Evolutionary conservation across 495 filamentous ascomycete species (phyloP), one percentile per base, ranked within the genome.

Genomic region (Trichoderma erinaceum): DNA sequence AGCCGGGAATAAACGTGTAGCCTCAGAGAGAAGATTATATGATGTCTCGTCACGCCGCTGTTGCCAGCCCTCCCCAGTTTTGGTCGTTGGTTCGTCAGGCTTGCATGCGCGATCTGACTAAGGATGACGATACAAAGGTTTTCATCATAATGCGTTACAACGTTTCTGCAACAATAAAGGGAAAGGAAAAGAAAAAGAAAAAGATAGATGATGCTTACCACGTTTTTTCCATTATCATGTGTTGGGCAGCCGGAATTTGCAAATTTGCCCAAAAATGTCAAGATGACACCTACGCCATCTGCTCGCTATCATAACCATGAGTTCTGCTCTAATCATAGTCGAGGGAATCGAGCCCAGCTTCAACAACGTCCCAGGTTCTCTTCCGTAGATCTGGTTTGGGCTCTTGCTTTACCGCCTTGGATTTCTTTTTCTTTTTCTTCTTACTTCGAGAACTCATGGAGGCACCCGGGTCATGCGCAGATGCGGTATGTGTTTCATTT

Each of bases 61-160:
- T 61, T 27, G 56, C 29, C 56, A 32, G 25, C 56, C 56, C 56
- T 61, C 56, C 56, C 56, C 56, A 61, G 27, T 5, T 61, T 61
- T 27, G 56, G 23, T 41, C 41, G 43, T 32, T 48, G 65, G 41
- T 44, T 66, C 65, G 11, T 66, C 65, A 6, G 25, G 38, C 65
- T 25, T 41, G 11, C 43, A 66, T 15, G 41, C 23, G 41, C 76
- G 72, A 81, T 88, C 80, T 79, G 85, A 75, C 85, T 88, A 88
- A 87, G 85, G 85, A 88, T 88, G 85, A 87, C 85, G 83, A 86
- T 87, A 86, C 83, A 72, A 77, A 78, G 76, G 77, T 77, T 85
- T 82, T 87, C 85, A 85, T 87, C 85, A 86, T 82, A 70, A 69
- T 32, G 68, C 48, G 32, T 0, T 35, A 16, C 38, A n/a, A 65